phyloP scores from a whole-genome alignment of 768 basidiomycete species.

The Leccinum subgranulosum region DNA sequence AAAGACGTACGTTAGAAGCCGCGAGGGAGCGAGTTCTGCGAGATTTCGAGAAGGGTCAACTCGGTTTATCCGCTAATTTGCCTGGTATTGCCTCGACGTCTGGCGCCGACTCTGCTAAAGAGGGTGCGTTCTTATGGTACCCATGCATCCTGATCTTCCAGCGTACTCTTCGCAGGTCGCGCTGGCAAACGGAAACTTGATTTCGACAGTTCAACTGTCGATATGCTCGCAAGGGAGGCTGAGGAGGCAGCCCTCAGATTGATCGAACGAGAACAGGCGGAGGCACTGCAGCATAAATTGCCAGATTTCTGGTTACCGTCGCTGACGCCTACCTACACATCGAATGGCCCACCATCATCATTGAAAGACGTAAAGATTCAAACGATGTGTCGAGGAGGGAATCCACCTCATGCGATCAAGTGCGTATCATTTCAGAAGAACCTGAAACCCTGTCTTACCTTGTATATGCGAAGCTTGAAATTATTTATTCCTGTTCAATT shows the following conservation, averaged over 20 bases:
- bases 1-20: conserved; percentile 57
- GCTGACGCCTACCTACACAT: conserved; percentile 76
- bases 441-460: neutral
- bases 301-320: conserved; percentile 98
- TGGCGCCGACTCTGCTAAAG: conserved; percentile 32
- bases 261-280: conserved; percentile 84
- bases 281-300: conserved; percentile 80
- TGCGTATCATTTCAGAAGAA: conserved; percentile 37
- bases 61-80: conserved; percentile 54
- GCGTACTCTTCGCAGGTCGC: conserved; percentile 37
- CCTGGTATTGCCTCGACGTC: conserved; percentile 37
- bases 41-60: conserved; percentile 88
- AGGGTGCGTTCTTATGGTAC: conserved; percentile 28
- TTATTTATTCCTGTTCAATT: conserved; percentile 80
- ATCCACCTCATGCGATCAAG: conserved; percentile 75
- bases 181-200: conserved; percentile 84
- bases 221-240: conserved; percentile 70
- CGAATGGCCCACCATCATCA: conserved; percentile 58
- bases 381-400: conserved; percentile 83
- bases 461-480: conserved; percentile 58
- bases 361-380: conserved; percentile 81
- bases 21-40: conserved; percentile 85
- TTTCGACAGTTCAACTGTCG: conserved; percentile 71
- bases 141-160: neutral
- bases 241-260: conserved; percentile 83